Base-by-base conservation (phyloP, 371 early-diverging fungal species). In the Lichtheimia ornata region DNA sequence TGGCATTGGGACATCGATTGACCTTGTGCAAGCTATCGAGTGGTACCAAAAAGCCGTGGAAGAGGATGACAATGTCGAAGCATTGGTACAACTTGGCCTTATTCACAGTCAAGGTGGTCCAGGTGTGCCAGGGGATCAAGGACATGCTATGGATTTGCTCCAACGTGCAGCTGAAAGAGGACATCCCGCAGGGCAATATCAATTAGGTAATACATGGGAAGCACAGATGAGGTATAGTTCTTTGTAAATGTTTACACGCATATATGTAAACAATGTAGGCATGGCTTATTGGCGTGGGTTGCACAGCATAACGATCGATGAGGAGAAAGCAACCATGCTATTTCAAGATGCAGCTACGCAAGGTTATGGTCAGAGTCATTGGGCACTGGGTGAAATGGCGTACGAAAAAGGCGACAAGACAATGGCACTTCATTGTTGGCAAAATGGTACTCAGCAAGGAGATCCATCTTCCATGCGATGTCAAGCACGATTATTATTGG, bases 331-430 rank as follows among this genome's bases (percentile, higher is more conserved):
- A 2, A 59, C 73, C 9, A 50, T 60, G 9, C 75, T 69, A 65
- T 70, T 79, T 53, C 73, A 69, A 15, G 58, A 55, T 6, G 62
- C 79, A 15, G 77, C 77, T 14, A 58, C 66, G 12, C 71, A 76
- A 51, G 65, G 62, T 3, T 68, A 72, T 28, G 58, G 66, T 7
- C 56, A 59, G 20, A 72, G 76, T 40, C 61, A 68, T 12, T 79
- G 72, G 71, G 70, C 68, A 9, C 59, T 80, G 5, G 73, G 76
- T 2, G 65, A 70, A 54, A 72, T 80, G 67, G 69, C 74, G 11
- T 55, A 61, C 4, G 64, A 68, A 5, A 72, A 70, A 27, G 55
- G 61, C 3, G 69, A 80, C 47, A 56, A 64, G 6, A 72, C 74
- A 20, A 41, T 75, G 3, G 73, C 75, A 27, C 47, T 65, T 15